Conservation (phyloP, 2,329 filamentous ascomycete genomes). For the Colletotrichum sp. region DNA sequence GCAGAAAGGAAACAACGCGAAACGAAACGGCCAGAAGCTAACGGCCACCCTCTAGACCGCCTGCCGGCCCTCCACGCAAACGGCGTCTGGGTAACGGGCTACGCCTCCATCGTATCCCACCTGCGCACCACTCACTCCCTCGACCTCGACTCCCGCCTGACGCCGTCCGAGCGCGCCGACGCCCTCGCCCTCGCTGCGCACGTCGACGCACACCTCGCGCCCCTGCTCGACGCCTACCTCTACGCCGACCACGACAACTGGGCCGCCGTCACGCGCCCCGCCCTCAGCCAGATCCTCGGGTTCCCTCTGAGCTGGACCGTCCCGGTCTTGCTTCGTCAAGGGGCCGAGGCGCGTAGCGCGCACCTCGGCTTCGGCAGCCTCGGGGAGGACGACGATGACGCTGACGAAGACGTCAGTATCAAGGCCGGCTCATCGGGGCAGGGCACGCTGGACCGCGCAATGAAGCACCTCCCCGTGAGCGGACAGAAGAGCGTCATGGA, state of each 20-base stretch:
- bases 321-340: slow-evolving; percentile 73
- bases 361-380: slow-evolving; percentile 73
- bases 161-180: slow-evolving; percentile 49
- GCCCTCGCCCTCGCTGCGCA: slow-evolving; percentile 67
- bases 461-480: slow-evolving; percentile 31
- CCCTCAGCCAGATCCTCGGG: slow-evolving; percentile 79
- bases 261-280: slow-evolving; percentile 74
- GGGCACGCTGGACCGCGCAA: slow-evolving; percentile 28
- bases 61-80: slow-evolving; percentile 61
- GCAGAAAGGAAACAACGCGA: not conserved
- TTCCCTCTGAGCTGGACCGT: slow-evolving; percentile 91
- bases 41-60: slow-evolving; percentile 43
- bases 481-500: slow-evolving; percentile 62
- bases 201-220: slow-evolving; percentile 74
- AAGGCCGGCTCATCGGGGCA: slow-evolving; percentile 20
- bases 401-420: slow-evolving; percentile 29
- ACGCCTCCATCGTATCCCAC: slow-evolving; percentile 64
- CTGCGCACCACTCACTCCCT: slow-evolving; percentile 43
- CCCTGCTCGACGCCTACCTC: slow-evolving; percentile 83
- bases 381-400: slow-evolving; percentile 59
- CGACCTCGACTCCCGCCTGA: slow-evolving; percentile 45
- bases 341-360: slow-evolving; percentile 73
- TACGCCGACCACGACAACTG: slow-evolving; percentile 94
- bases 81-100: slow-evolving; percentile 63
- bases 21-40: not conserved